Evolutionary conservation across 2,329 filamentous ascomycete species (phyloP), one percentile per base, ranked within the genome.

Genomic region (Akanthomyces uredinophilus): DNA sequence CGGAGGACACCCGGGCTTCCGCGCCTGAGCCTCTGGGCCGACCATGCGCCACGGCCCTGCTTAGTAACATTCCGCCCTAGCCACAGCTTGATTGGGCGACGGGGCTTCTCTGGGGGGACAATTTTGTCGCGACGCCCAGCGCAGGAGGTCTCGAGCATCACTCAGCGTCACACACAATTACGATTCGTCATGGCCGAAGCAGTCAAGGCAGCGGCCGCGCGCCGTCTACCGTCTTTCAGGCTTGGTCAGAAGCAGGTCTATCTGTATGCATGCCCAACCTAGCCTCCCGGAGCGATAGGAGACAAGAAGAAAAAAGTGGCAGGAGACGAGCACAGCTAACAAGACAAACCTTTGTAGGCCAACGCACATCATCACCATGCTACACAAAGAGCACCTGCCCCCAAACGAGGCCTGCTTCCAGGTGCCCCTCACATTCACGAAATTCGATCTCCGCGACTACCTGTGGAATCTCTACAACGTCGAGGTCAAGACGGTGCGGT

Each of bases 371-470:
- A 80, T 98, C 71, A 88, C 89, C 64, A 85, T 98, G 70, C 80
- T 96, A 69, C 89, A 81, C 68, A 89, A 87, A 63, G 85, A 86
- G 35, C 81, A 84, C 67, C 84, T 90, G 60, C 88, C 91, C 8
- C 87, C 93, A 22, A 89, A 87, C 74, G 92, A 91, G 74, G 95
- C 94, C 66, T 89, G 87, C 70, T 99, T 99, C 85, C 83, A 88
- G 70, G 94, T 97, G 37, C 95, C 95, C 13, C 83, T 98, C 69
- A 87, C 85, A 69, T 92, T 97, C 82, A 96, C 92, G 82, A 99
- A 99, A 79, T 88, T 98, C 76, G 95, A 99, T 75, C 79, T 99
- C 47, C 91, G 92, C 75, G 93, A 97, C 79, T 99, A 98, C 80
- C 88, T 99, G 65, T 90, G 86, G 79, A 87, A 96, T 75, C 84